phyloP scores from a whole-genome alignment of 106 monocot species.

The Platanthera guangdongensis region DNA sequence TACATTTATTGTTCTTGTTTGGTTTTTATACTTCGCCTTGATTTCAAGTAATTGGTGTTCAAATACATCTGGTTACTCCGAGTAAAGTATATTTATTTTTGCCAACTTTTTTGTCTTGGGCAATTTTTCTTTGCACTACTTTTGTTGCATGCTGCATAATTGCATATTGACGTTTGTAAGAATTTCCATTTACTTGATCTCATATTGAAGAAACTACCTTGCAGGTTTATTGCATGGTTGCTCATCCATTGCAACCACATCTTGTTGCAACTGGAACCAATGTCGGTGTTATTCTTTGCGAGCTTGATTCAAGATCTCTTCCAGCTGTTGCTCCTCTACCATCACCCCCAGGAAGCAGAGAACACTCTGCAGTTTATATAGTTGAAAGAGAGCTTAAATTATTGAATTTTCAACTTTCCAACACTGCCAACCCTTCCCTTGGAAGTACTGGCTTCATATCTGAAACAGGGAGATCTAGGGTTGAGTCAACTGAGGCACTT shows the following conservation, averaged over 20 bases:
- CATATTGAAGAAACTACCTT: neutral
- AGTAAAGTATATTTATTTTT: neutral
- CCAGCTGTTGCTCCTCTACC: conserved; percentile 78
- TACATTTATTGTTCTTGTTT: neutral
- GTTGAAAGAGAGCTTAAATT: conserved; percentile 98
- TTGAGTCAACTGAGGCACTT: conserved; percentile 61
- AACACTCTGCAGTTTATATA: conserved; percentile 88
- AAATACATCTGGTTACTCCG: neutral
- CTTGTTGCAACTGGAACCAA: conserved; percentile 98
- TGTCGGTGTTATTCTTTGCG: conserved; percentile 88
- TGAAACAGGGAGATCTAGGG: conserved; percentile 57
- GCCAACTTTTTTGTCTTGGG: neutral
- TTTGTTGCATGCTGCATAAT: neutral
- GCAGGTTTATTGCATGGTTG: conserved; percentile 99
- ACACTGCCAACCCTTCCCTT: conserved; percentile 59
- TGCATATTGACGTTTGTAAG: neutral
- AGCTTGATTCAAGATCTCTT: conserved; percentile 94
- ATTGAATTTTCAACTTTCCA: conserved; percentile 91
- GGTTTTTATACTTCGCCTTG: neutral
- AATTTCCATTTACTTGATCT: neutral
- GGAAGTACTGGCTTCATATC: conserved; percentile 39
- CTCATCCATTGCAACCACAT: conserved; percentile 96
- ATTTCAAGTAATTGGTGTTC: neutral
- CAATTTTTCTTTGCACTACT: neutral
- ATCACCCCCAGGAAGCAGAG: conserved; percentile 71